Conservation (phyloP, 2,329 filamentous ascomycete genomes). For the Fusarium pseudocircinatum region DNA sequence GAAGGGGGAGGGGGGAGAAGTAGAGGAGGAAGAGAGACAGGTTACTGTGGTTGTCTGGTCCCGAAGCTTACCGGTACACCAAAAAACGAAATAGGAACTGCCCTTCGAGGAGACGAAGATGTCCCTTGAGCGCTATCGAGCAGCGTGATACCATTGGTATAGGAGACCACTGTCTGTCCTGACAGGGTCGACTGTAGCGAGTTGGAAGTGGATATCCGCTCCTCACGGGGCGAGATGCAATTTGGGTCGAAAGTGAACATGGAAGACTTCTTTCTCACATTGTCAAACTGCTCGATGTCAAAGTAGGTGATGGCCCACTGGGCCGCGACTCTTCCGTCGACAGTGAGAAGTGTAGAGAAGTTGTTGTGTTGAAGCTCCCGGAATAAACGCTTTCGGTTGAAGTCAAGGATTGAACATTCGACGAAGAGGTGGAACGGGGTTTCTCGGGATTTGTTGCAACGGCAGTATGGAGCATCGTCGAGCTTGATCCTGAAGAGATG, state of each 20-base stretch:
- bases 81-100: not conserved
- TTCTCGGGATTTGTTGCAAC: not conserved
- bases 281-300: not conserved
- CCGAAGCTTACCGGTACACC: not conserved
- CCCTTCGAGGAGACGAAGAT: not conserved
- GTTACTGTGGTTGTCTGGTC: not conserved
- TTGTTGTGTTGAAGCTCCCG: not conserved
- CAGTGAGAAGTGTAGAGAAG: not conserved
- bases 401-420: not conserved
- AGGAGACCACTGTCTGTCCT: not conserved
- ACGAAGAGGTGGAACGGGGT: not conserved
- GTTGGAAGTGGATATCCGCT: not conserved
- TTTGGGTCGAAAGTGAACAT: not conserved
- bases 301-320: not conserved
- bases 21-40: not conserved
- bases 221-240: not conserved
- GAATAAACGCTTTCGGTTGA: not conserved
- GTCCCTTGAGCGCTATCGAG: not conserved
- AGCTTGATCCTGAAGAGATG: not conserved
- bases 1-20: not conserved
- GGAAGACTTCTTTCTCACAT: not conserved
- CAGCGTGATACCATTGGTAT: not conserved
- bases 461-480: not conserved
- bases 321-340: not conserved
- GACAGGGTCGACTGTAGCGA: not conserved